phyloP scores from a whole-genome alignment of 305 asterid species.

The Ajuga reptans region DNA sequence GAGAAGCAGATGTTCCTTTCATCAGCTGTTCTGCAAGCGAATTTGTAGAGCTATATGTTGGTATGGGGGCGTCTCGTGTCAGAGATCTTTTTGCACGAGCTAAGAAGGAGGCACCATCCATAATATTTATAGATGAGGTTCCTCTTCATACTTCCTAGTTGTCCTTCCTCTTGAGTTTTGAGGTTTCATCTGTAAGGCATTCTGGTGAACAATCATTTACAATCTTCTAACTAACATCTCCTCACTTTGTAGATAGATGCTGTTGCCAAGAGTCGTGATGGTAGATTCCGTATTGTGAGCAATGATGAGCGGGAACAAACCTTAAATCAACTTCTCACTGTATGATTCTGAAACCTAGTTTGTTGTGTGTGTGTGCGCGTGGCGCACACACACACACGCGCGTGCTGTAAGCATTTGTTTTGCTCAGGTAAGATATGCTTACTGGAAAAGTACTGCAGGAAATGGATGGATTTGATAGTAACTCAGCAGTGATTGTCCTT shows the following conservation, averaged over 20 bases:
- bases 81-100: slow-evolving; percentile 98
- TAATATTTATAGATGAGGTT: slow-evolving; percentile 97
- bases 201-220: slow-evolving; percentile 11
- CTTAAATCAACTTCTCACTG: slow-evolving; percentile 92
- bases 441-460: slow-evolving; percentile 52
- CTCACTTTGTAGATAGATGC: slow-evolving; percentile 82
- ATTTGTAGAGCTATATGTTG: slow-evolving; percentile 95
- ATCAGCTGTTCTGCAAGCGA: slow-evolving; percentile 99
- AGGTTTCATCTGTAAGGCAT: slow-evolving; percentile 12
- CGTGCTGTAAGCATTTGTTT: background rate
- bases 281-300: slow-evolving; percentile 83
- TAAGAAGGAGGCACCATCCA: slow-evolving; percentile 97
- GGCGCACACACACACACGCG: too few species aligned
- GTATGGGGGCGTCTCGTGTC: slow-evolving; percentile 99
- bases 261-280: slow-evolving; percentile 99
- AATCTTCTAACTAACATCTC: slow-evolving; percentile 23
- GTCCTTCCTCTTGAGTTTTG: slow-evolving; percentile 17
- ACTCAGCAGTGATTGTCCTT: slow-evolving; percentile 93
- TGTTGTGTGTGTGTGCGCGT: background rate
- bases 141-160: slow-evolving; percentile 8
- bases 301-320: slow-evolving; percentile 99
- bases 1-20: slow-evolving; percentile 98
- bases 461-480: slow-evolving; percentile 99
- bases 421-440: slow-evolving; percentile 24
- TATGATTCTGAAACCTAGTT: slow-evolving; percentile 34